Conservation (phyloP, 352 stramenopile genomes). For the Plasmopara halstedii region DNA sequence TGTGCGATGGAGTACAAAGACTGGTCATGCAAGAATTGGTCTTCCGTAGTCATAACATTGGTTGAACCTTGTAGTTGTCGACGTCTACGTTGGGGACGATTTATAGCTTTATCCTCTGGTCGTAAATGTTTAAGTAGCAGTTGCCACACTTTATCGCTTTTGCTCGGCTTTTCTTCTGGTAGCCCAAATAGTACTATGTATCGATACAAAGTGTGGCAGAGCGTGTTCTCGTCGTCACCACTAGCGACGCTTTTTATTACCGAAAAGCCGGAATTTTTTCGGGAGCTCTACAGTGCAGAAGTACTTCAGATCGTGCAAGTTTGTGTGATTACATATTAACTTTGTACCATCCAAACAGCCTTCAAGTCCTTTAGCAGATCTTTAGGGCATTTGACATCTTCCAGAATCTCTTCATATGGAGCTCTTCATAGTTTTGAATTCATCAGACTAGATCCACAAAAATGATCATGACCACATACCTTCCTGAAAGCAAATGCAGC, state of each 20-base stretch:
- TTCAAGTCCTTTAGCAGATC: slow-evolving; percentile 78
- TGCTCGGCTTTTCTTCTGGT: slow-evolving; percentile 44
- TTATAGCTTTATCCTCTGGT: slow-evolving; percentile 24
- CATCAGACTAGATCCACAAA: not conserved
- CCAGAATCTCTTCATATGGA: slow-evolving; percentile 97
- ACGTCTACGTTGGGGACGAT: slow-evolving; percentile 9
- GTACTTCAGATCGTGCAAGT: not conserved
- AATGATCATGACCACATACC: slow-evolving; percentile 23
- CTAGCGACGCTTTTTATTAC: slow-evolving; percentile 54
- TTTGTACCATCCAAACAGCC: slow-evolving; percentile 81
- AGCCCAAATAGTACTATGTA: slow-evolving; percentile 95
- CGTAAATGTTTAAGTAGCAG: slow-evolving; percentile 56
- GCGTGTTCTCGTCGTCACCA: slow-evolving; percentile 68
- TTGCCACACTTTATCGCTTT: slow-evolving; percentile 43
- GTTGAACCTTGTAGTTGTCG: slow-evolving; percentile 12
- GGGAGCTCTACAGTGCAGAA: slow-evolving; percentile 21
- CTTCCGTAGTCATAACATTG: slow-evolving; percentile 12
- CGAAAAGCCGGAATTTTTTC: slow-evolving; percentile 54
- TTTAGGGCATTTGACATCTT: slow-evolving; percentile 86
- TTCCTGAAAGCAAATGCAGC: slow-evolving; percentile 95
- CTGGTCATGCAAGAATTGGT: slow-evolving; percentile 37
- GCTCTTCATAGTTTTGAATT: slow-evolving; percentile 29
- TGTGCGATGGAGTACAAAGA: slow-evolving; percentile 39
- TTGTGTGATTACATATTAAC: slow-evolving; percentile 20
- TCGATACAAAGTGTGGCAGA: slow-evolving; percentile 95